Percentiles rank a stretch among this genome's conserved stretches.
phyloP scores from a whole-genome alignment of 768 basidiomycete species.

The Russula earlei region DNA sequence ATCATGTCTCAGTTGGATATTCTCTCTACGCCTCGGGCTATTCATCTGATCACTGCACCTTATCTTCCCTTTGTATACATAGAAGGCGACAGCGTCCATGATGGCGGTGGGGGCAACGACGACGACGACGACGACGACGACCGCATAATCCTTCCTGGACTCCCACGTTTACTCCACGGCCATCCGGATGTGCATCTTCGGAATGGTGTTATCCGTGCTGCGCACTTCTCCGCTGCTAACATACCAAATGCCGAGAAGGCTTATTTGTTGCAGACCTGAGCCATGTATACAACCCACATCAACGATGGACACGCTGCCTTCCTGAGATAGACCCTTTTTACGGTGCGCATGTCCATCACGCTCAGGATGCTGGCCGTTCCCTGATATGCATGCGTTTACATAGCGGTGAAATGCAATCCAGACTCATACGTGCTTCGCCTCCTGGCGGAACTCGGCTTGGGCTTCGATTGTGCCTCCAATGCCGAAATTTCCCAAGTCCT shows the following conservation, averaged over 20 bases:
- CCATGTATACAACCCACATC: conserved; percentile 75
- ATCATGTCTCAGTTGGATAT: conserved; percentile 53
- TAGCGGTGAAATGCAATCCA: conserved; percentile 97
- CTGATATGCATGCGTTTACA: conserved; percentile 43
- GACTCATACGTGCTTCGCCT: conserved; percentile 90
- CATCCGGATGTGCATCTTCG: conserved; percentile 68
- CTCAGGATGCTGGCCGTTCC: conserved; percentile 31
- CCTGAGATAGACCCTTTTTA: conserved; percentile 88
- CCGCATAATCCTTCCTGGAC: conserved; percentile 44
- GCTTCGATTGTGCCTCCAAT: conserved; percentile 96
- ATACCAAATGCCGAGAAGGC: conserved; percentile 82
- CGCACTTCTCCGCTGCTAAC: conserved; percentile 40
- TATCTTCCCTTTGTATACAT: conserved; percentile 6
- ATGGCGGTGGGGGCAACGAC: neutral
- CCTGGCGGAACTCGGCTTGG: conserved; percentile 79
- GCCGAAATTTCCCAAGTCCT: conserved; percentile 84
- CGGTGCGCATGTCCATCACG: conserved; percentile 44
- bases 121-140: conserved; percentile 10
- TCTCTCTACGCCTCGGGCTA: conserved; percentile 29
- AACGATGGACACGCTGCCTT: conserved; percentile 71
- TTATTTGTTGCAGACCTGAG: conserved; percentile 95
- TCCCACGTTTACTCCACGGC: conserved; percentile 60
- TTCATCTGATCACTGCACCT: conserved; percentile 25
- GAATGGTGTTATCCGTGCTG: conserved; percentile 64
- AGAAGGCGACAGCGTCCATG: neutral